Evolutionary conservation across 2,329 filamentous ascomycete genomes (phyloP), one percentile per base, ranked within the genome.

Genomic region (Waltergamsia citrina): DNA sequence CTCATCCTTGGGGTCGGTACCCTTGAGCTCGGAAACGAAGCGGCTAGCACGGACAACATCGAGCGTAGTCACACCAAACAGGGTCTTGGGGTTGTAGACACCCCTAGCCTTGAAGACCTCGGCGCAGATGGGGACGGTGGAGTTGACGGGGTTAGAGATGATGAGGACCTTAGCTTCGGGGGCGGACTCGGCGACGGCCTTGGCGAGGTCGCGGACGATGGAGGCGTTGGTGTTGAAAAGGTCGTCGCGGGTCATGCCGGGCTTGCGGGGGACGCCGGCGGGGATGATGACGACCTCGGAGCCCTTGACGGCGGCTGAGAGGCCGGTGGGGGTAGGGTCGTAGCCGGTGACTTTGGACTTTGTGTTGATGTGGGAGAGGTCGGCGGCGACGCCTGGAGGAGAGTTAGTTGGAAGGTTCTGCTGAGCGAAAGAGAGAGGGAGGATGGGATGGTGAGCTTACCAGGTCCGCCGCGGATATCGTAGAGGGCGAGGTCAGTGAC

Each of bases 221-320:
- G 86, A 94, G 65, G 92, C 92, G 67, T 98, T 98, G 76, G 90
- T 98, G 81, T 96, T 96, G 87, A 98, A 98, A 46, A 98, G 82
- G 63, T 98, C 90, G 68, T 98, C 92, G 74, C 92, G 88, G 69
- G 85, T 94, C 92, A 98, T 98, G 69, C 92, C 92, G 62, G 92
- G 92, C 79, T 95, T 95, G 71, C 92, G 87, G 59, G 92, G 92
- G 48, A 98, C 90, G 74, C 92, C 92, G 56, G 92, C 92, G 56
- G 92, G 92, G 64, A 98, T 96, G 58, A 98, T 78, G 56, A 98
- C 85, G 52, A 98, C 80, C 67, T 96, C 87, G 55, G 87, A 71
- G 58, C 76, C 88, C 69, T 85, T 83, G 62, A 98, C 78, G 55
- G 81, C 81, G 45, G 73, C 74, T 52, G 75, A 74, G 43, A 96